Base-by-base conservation (phyloP, 805 yeast genomes). In the Teunomyces aglyptinius region DNA sequence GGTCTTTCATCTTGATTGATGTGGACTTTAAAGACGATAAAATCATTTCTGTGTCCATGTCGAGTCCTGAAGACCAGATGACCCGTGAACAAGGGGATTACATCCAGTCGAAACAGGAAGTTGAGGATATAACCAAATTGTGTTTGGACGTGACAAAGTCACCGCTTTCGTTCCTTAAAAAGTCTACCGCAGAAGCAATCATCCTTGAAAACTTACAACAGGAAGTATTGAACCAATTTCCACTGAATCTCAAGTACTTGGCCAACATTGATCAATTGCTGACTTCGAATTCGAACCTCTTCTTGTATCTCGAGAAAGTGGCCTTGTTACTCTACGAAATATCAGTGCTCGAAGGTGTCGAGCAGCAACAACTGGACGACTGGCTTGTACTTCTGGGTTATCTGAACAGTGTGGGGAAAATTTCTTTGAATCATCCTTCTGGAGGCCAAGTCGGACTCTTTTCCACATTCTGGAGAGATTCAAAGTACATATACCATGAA, bases 1-100 rank as follows among this genome's bases (percentile, higher is more conserved):
- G 76, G 7, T 60, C 72, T 2, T 57, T 64, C 15, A 65, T 71
- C 6, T 60, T 72, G 27, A 57, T 72, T 16, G 77, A 72, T 46
- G 61, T 72, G 24, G 77, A 72, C 45, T 69, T 68, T 43, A 42
- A 54, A 2, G 63, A 55, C 29, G 64, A 61, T 43, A 50, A 42
- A 4, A 62, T 69, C 6, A 49, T 63, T 7, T 49, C 64, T 20
- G 66, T 71, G 11, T 57, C 67, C 5, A 57, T 71, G 35, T 71
- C 76, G 0, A 6, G 42, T 13, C 27, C 46, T 6, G 41, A 43
- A 7, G 32, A 28, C 32, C 43, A 40, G 29, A 28, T 32, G 28
- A 13, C 28, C n/a, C 39, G 39, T 22, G 39, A 36, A 10, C 28
- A 13, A 15, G 39, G 39, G 11, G 39, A 36, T 13, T 36, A n/a